Conservation (phyloP, 768 basidiomycete species). For the Cystofilobasidium bisporidii region DNA sequence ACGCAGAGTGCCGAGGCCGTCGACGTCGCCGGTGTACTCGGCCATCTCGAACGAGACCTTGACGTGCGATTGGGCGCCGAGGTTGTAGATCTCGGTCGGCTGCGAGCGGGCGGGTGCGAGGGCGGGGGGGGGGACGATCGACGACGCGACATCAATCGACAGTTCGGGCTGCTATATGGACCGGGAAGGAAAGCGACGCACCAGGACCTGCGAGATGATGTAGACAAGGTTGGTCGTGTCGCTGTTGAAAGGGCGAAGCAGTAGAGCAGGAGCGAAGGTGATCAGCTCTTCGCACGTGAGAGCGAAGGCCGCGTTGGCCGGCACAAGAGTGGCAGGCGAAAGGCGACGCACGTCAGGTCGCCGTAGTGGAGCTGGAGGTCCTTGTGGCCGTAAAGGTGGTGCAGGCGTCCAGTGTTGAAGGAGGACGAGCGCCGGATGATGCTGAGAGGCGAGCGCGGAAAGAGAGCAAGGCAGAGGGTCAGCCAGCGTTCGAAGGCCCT, state of each 20-base stretch:
- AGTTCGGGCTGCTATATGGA: no score
- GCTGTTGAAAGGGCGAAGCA: conserved; percentile 45
- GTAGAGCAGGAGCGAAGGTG: neutral
- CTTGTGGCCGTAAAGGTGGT: conserved; percentile 60
- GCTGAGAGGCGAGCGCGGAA: conserved; percentile 34
- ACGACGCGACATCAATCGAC: no score
- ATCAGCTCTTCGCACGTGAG: neutral
- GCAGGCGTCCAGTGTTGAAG: conserved; percentile 92
- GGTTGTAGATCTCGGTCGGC: conserved; percentile 93
- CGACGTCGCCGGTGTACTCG: conserved; percentile 96
- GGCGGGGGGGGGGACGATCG: no score
- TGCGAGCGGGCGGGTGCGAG: neutral
- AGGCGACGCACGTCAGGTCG: conserved; percentile 22
- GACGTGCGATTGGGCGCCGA: conserved; percentile 95
- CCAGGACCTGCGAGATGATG: conserved; percentile 82
- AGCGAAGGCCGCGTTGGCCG: neutral
- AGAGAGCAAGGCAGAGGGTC: neutral
- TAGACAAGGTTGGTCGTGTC: conserved; percentile 97
- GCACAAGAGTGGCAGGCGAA: neutral
- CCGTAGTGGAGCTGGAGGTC: conserved; percentile 37
- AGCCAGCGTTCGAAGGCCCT: no score
- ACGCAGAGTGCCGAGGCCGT: conserved; percentile 87
- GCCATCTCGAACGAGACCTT: conserved; percentile 99
- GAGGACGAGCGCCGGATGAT: conserved; percentile 95
- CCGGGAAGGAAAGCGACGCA: neutral